These are phyloP conservation scores for Geotrichum europaeum DNA, from an alignment of 1,139 yeast species.

Conservation along the genomic window DNA sequence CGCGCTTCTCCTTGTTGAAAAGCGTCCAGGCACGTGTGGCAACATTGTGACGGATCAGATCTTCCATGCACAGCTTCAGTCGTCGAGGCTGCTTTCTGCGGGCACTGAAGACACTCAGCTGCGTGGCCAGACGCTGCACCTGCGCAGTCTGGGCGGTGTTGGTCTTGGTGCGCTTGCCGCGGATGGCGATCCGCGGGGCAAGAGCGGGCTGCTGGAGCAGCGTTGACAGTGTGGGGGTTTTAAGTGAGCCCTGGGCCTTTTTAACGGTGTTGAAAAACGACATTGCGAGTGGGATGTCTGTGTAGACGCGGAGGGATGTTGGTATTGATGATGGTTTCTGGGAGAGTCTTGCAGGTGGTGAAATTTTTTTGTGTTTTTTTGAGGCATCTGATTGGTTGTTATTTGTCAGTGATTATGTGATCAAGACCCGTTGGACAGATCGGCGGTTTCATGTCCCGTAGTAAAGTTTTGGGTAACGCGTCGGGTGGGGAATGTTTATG, in stretches of 20 bases:
- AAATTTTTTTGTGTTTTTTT: neutral
- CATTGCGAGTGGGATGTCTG: slow-evolving; percentile 2
- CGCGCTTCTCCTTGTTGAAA: slow-evolving; percentile 47
- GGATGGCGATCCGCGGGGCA: slow-evolving; percentile 14
- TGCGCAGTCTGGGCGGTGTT: slow-evolving; percentile 44
- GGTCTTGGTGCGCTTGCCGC: slow-evolving; percentile 43
- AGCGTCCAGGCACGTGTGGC: slow-evolving; percentile 80
- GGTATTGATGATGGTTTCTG: neutral
- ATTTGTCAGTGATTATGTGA: neutral
- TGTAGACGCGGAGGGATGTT: neutral
- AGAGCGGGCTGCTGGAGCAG: neutral
- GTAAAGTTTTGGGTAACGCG: neutral
- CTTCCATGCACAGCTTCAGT: slow-evolving; percentile 71
- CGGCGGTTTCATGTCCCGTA: neutral
- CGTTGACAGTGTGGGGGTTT: neutral
- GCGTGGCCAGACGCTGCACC: slow-evolving; percentile 51
- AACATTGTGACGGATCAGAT: slow-evolving; percentile 75
- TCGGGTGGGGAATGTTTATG: neutral
- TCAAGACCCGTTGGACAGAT: neutral
- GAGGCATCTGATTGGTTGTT: neutral
- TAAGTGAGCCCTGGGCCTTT: slow-evolving; percentile 4
- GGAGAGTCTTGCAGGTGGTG: neutral
- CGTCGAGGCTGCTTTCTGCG: slow-evolving; percentile 82
- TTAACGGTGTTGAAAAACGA: slow-evolving; percentile 1
- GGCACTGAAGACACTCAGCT: slow-evolving; percentile 76